Evolutionary conservation across 2,329 filamentous ascomycete species (phyloP).

Genomic region (Albifimbria verrucaria): DNA sequence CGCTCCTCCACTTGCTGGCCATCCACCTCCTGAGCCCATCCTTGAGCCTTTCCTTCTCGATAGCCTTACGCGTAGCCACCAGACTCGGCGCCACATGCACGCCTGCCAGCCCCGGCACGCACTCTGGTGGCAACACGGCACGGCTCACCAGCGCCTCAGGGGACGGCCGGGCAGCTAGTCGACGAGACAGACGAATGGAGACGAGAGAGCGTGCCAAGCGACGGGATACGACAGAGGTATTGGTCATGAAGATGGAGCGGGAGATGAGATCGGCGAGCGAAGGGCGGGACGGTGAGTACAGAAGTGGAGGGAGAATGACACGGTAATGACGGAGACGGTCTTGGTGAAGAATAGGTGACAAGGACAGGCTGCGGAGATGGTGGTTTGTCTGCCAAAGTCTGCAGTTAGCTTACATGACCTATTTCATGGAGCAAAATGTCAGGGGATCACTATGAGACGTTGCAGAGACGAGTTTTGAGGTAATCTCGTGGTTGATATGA

Average conservation of each 20-base stretch:
- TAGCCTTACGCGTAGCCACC: constrained; percentile 57
- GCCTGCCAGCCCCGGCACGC: constrained; percentile 43
- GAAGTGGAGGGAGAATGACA: constrained; percentile 49
- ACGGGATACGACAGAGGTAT: constrained; percentile 62
- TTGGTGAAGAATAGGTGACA: constrained; percentile 63
- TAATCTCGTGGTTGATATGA: too few relatives aligned
- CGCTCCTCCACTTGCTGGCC: constrained; percentile 52
- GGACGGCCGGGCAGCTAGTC: constrained; percentile 57
- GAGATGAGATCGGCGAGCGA: constrained; percentile 59
- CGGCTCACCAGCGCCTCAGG: constrained; percentile 58
- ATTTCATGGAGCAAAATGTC: too few relatives aligned
- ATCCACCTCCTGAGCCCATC: constrained; percentile 65
- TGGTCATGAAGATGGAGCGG: constrained; percentile 64
- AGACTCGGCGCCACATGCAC: constrained; percentile 54
- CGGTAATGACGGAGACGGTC: constrained; percentile 58
- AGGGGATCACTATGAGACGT: too few relatives aligned
- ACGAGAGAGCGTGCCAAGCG: constrained; percentile 61
- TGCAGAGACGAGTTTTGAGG: too few relatives aligned
- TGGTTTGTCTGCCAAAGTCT: constrained; percentile 61
- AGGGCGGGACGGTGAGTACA: constrained; percentile 56
- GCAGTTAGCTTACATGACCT: constrained; percentile 15
- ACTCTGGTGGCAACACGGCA: constrained; percentile 63
- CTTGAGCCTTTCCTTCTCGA: constrained; percentile 67
- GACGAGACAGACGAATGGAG: constrained; percentile 61
- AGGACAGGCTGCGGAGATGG: constrained; percentile 58